phyloP scores from a whole-genome alignment of 106 monocot genomes.

The Apostasia shenzhenica region DNA sequence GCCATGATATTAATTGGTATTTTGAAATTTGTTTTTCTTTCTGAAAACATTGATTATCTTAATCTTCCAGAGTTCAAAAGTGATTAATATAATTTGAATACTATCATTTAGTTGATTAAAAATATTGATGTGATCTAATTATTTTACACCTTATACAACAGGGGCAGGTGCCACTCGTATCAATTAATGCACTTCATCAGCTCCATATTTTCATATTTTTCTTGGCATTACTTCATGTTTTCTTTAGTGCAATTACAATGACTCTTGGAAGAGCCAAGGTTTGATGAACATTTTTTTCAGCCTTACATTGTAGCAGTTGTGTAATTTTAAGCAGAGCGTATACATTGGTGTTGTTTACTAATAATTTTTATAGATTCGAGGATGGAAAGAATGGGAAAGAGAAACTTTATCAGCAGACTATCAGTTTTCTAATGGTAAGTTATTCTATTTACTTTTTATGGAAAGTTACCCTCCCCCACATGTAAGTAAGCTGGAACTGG shows the following conservation, averaged over 20 bases:
- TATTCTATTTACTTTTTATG: not conserved
- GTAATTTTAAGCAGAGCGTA: not conserved
- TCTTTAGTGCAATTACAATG: slow-evolving; percentile 64
- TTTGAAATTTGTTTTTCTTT: not conserved
- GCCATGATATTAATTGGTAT: not conserved
- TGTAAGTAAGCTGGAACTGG: too few species aligned
- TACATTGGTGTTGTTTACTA: not conserved
- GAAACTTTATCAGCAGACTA: slow-evolving; percentile 40
- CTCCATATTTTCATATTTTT: slow-evolving; percentile 90
- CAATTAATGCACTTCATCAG: slow-evolving; percentile 52
- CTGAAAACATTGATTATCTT: not conserved
- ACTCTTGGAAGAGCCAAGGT: slow-evolving; percentile 71
- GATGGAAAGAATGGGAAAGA: slow-evolving; percentile 76
- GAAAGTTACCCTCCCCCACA: too few species aligned
- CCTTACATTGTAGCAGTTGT: not conserved
- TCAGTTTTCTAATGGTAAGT: slow-evolving; percentile 57
- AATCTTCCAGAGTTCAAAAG: not conserved
- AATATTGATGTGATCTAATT: not conserved
- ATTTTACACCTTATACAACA: slow-evolving; percentile 11
- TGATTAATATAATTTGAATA: not conserved
- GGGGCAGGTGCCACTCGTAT: slow-evolving; percentile 70
- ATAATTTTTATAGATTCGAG: slow-evolving; percentile 34
- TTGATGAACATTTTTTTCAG: not conserved
- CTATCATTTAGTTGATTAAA: not conserved
- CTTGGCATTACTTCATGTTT: slow-evolving; percentile 67